Evolutionary conservation across 2,329 filamentous ascomycete species (phyloP), one percentile per base, ranked within the genome.

Genomic region (Xylariaceae sp.): DNA sequence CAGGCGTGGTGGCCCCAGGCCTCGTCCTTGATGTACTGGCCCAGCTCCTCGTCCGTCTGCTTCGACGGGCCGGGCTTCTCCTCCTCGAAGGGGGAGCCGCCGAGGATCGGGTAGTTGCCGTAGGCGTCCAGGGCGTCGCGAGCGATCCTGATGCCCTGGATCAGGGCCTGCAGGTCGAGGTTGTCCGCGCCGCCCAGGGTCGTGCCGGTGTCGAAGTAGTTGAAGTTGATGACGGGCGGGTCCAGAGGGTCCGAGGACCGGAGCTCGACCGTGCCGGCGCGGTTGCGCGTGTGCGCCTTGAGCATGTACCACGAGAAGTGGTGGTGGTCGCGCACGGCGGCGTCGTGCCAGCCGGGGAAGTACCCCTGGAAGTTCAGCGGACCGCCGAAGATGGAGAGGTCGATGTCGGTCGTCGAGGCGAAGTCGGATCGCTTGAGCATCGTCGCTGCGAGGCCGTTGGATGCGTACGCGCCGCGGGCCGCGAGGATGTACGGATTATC

Each of bases 231-330:
- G 4, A 71, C 55, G 0, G 83, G 83, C 2, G 68, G 63, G 38
- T 85, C 81, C 0, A 74, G 71, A 0, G 83, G 81, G 53, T 86
- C 72, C 0, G 72, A 61, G 0, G 74, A 81, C 11, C 65, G 65
- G 2, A 88, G 70, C 3, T 59, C 69, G 7, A 88, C 81, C 1
- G 69, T 73, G 3, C 83, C 83, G 7, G 71, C 73, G 1, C 52
- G 63, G 46, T 85, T 81, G 42, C 69, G 69, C 0, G 73, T 66
- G 54, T 78, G 75, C 2, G 73, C 69, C 57, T 81, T 79, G n/a
- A 80, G 64, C 12, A 69, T 65, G 16, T 60, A 55, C 63, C 64
- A 69, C 9, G 55, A 56, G 59, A 61, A 68, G 55, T 68, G 66
- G 35, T 66, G 65, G 34, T 68, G 57, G 5, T 57, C 63, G 55